Conservation (phyloP, 352 stramenopile genomes). For the Phytophthora ramorum region DNA sequence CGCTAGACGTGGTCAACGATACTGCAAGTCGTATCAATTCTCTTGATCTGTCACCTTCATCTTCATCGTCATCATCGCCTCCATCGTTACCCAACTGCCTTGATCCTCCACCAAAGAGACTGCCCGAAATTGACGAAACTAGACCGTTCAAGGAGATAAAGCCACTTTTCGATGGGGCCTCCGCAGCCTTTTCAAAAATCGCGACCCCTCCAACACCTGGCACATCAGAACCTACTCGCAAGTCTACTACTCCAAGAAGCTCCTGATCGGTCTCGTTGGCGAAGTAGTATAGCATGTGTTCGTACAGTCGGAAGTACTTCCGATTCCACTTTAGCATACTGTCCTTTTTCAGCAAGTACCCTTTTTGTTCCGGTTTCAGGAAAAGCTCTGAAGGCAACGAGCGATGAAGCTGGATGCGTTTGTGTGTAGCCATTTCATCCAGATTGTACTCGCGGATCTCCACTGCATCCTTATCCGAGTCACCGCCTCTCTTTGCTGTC, state of each 20-base stretch:
- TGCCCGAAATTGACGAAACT: slow-evolving; percentile 82
- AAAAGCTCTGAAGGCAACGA: slow-evolving; percentile 87
- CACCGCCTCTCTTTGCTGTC: slow-evolving; percentile 46
- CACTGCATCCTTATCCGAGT: slow-evolving; percentile 82
- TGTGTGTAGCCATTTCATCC: slow-evolving; percentile 86
- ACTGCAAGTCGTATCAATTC: slow-evolving; percentile 73
- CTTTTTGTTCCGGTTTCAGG: slow-evolving; percentile 77
- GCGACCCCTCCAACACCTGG: slow-evolving; percentile 77
- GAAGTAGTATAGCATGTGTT: slow-evolving; percentile 92
- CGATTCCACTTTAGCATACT: slow-evolving; percentile 92
- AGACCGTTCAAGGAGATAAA: slow-evolving; percentile 87
- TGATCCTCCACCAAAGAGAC: slow-evolving; percentile 72
- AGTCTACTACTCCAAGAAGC: slow-evolving; percentile 83
- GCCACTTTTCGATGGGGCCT: slow-evolving; percentile 54
- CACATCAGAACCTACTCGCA: slow-evolving; percentile 71
- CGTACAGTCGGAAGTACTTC: slow-evolving; percentile 89
- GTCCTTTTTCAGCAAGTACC: slow-evolving; percentile 88
- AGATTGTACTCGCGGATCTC: slow-evolving; percentile 91
- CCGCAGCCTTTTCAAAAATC: slow-evolving; percentile 82
- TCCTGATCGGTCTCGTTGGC: slow-evolving; percentile 85
- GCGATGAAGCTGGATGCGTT: slow-evolving; percentile 81
- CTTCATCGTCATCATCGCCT: slow-evolving; percentile 55
- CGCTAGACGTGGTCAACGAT: slow-evolving; percentile 72
- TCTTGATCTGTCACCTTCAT: slow-evolving; percentile 50
- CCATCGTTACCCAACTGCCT: slow-evolving; percentile 52